A percentile compares a stretch with the other conserved stretches of the same genome.
These are phyloP conservation scores for Eucalyptus polyanthemos DNA, from an alignment of 345 rosid genomes.

Conservation along the genomic window DNA sequence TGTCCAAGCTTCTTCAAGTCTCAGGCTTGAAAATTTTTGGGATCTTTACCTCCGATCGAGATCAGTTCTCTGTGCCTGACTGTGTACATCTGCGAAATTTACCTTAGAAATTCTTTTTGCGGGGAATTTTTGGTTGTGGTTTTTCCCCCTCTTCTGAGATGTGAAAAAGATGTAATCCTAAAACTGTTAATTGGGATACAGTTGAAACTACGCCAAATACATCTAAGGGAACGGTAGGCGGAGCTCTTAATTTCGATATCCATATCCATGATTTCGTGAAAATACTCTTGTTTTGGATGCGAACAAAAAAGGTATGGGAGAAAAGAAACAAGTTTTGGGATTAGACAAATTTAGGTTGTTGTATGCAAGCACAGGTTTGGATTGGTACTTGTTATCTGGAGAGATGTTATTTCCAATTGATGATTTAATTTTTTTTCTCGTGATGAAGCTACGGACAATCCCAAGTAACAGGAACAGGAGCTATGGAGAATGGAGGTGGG, in stretches of 20 bases:
- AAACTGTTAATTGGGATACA: not conserved
- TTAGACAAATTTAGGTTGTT: not conserved
- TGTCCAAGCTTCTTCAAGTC: not conserved
- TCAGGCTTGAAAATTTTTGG: not conserved
- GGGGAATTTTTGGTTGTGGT: not conserved
- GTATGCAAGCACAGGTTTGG: not conserved
- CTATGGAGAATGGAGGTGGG: conserved; percentile 1
- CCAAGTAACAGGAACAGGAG: conserved; percentile 3
- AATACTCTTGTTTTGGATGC: not conserved
- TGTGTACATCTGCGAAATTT: not conserved
- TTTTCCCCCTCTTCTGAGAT: not conserved
- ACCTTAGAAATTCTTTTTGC: not conserved
- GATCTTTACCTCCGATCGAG: not conserved
- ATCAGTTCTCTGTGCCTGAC: not conserved
- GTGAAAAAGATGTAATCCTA: not conserved
- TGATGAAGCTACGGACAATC: conserved; percentile 17
- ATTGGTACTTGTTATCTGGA: not conserved
- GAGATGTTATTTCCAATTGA: not conserved
- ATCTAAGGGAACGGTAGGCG: not conserved
- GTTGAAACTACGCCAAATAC: not conserved
- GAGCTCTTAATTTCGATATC: not conserved
- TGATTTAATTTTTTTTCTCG: not conserved
- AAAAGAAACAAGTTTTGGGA: not conserved
- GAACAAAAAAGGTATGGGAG: not conserved
- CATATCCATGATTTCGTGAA: not conserved